Base-by-base conservation (phyloP, 306 rosid species). In the Purshia tridentata region DNA sequence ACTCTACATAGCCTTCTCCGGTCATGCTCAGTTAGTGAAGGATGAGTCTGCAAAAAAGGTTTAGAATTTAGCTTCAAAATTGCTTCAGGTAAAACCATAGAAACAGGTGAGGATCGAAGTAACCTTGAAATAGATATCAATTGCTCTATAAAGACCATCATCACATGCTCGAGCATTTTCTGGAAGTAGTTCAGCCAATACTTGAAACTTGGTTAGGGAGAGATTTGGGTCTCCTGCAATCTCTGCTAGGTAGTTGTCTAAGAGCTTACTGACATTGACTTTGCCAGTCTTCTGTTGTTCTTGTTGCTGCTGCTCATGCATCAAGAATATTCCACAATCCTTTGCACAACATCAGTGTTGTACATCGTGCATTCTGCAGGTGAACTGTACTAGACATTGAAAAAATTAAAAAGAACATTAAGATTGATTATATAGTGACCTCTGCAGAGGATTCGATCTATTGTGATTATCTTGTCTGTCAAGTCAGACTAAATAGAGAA, bases 121-220 rank as follows among this genome's bases (percentile, higher is more conserved):
- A 53, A 94, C 99, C 96, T 94, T 94, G 70, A 91, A 88, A 74
- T 87, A 94, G 80, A 84, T 86, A 79, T 91, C 99, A 44, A 88
- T 90, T 85, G 99, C 99, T 83, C 99, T 87, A 53, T 91, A 91
- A n/a, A 94, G 82, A 57, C 99, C 97, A 16, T 91, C 96, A 58
- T 94, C 89, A 68, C 86, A 84, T 53, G 82, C 62, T 78, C 99
- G 82, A 76, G 90, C 84, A 76, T 87, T 81, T 84, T 85, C 93
- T n/a, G 99, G 94, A 54, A 91, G 81, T 69, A 86, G 67, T 58
- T 94, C 96, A 23, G 98, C 93, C 50, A 91, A 75, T 74, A 86
- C 90, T 80, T 91, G 99, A 84, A 94, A 91, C 81, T 85, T 88
- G 67, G 92, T 81, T 13, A 91, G 65, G 40, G 92, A 83, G 81